Evolutionary conservation across 2,329 filamentous ascomycete species (phyloP), one percentile per base, ranked within the genome.

Genomic region (Colletotrichum chrysophilum): DNA sequence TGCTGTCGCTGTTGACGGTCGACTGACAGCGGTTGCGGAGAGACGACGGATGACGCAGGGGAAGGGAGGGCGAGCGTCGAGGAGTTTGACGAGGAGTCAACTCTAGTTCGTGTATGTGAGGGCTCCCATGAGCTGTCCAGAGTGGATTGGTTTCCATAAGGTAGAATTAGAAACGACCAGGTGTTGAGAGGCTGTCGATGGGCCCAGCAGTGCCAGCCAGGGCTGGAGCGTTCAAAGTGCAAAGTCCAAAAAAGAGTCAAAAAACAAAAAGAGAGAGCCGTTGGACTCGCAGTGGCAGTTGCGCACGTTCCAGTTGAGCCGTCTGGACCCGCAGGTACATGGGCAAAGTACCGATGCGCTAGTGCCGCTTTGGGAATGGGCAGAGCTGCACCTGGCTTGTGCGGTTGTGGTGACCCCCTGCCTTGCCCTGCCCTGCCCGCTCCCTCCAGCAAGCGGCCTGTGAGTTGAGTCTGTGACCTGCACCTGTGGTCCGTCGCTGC

Each of bases 41-140:
- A 48, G 55, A 72, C n/a, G 43, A 24, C 43, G 4, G 4, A 21
- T 13, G 43, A 52, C n/a, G 69, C 61, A 75, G 69, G 68, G 69
- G 68, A 71, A 62, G 28, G 60, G 32, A 30, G 18, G 43, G 43
- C 26, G 16, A 32, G 18, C n/a, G 24, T 30, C n/a, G 32, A 28
- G 7, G 18, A 62, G 58, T 62, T 62, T 62, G 58, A 26, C 56
- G 16, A 10, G 16, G 36, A 26, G n/a, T 52, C 48, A 14, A 60
- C 52, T 48, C 36, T 38, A 38, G 16, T 18, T 38, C 28, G 61
- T 67, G 38, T 67, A 32, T 62, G 72, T 62, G 72, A 75, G 72
- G 72, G 69, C 69, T 75, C 72, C 72, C 55, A 72, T 62, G 43
- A 36, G 74, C 58, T 60, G 30, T 76, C 58, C 28, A 30, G 34